These are phyloP conservation scores for Teratosphaeria zuluensis DNA, from an alignment of 2,329 filamentous ascomycete genomes.

Conservation along the genomic window DNA sequence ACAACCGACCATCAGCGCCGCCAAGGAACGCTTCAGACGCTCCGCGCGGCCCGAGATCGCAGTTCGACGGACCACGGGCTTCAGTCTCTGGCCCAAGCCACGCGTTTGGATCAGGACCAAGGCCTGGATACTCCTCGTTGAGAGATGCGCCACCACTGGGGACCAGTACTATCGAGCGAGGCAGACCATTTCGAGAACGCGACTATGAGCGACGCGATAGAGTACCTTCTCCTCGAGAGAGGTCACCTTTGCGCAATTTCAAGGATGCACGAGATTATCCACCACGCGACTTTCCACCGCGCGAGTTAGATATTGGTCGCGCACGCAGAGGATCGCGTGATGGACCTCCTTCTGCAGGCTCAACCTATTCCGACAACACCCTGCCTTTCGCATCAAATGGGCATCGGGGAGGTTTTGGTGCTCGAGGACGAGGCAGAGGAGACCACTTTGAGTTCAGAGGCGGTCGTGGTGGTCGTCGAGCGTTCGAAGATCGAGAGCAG, in stretches of 20 bases:
- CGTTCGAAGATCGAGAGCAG: slow-evolving; percentile 43
- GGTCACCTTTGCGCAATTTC: slow-evolving; percentile 51
- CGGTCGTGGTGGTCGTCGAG: slow-evolving; percentile 42
- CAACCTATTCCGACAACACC: slow-evolving; percentile 55
- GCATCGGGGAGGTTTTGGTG: slow-evolving; percentile 44
- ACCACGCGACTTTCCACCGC: slow-evolving; percentile 50
- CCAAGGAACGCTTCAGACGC: slow-evolving; percentile 44
- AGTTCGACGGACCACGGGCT: slow-evolving; percentile 52
- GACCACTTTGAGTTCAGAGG: slow-evolving; percentile 10
- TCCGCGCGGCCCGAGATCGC: slow-evolving; percentile 71
- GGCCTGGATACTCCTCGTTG: slow-evolving; percentile 25
- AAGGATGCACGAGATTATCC: slow-evolving; percentile 53
- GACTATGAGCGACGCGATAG: slow-evolving; percentile 47
- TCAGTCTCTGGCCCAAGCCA: slow-evolving; percentile 33
- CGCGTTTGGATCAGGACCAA: slow-evolving; percentile 46
- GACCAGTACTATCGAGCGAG: slow-evolving; percentile 43
- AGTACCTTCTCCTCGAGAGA: slow-evolving; percentile 51
- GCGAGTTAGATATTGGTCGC: slow-evolving; percentile 57
- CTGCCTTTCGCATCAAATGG: slow-evolving; percentile 47
- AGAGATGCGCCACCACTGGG: slow-evolving; percentile 48
- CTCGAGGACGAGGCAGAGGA: slow-evolving; percentile 6
- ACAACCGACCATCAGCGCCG: slow-evolving; percentile 17
- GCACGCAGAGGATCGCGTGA: slow-evolving; percentile 62
- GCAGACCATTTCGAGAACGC: slow-evolving; percentile 45
- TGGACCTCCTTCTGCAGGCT: slow-evolving; percentile 61